These are phyloP conservation scores for Coniferiporia weirii DNA, from an alignment of 1,284 basidiomycete genomes.

Conservation along the genomic window DNA sequence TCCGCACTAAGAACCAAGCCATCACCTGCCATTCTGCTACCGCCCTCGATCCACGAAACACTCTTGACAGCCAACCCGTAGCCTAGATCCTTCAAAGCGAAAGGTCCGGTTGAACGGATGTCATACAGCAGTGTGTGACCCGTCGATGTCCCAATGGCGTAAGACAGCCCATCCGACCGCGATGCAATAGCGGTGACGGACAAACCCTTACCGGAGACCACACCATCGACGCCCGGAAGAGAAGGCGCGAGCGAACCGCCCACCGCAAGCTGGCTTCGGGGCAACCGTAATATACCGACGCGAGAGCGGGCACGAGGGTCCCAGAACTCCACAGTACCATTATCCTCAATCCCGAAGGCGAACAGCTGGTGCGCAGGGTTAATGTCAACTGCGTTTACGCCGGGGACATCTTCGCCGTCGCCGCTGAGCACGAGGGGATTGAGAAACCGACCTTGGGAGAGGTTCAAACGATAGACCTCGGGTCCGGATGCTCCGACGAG, in stretches of 20 bases:
- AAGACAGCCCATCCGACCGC: conserved; percentile 82
- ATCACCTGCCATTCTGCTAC: conserved; percentile 77
- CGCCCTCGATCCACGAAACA: conserved; percentile 88
- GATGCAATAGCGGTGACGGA: conserved; percentile 84
- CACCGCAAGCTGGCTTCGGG: conserved; percentile 53
- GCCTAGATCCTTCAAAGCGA: conserved; percentile 93
- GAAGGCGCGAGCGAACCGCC: conserved; percentile 33
- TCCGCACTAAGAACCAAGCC: conserved; percentile 87
- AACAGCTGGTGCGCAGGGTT: conserved; percentile 92
- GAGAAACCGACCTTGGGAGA: conserved; percentile 94
- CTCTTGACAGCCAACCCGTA: conserved; percentile 90
- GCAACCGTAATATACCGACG: conserved; percentile 77
- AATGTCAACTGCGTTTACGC: conserved; percentile 90
- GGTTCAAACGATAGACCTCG: conserved; percentile 91
- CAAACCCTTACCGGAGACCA: conserved; percentile 34
- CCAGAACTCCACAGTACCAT: conserved; percentile 92
- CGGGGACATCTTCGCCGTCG: conserved; percentile 54
- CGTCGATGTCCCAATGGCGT: conserved; percentile 92
- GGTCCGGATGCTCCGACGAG: conserved; percentile 74
- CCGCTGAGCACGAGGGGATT: conserved; percentile 64
- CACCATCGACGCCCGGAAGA: conserved; percentile 42
- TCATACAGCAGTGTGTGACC: conserved; percentile 96
- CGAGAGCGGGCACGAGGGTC: conserved; percentile 83
- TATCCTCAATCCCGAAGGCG: conserved; percentile 82
- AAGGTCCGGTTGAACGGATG: conserved; percentile 78